These are phyloP conservation scores for Debaryomyces sp. DNA, from an alignment of 1,139 yeast genomes.

Conservation along the genomic window DNA sequence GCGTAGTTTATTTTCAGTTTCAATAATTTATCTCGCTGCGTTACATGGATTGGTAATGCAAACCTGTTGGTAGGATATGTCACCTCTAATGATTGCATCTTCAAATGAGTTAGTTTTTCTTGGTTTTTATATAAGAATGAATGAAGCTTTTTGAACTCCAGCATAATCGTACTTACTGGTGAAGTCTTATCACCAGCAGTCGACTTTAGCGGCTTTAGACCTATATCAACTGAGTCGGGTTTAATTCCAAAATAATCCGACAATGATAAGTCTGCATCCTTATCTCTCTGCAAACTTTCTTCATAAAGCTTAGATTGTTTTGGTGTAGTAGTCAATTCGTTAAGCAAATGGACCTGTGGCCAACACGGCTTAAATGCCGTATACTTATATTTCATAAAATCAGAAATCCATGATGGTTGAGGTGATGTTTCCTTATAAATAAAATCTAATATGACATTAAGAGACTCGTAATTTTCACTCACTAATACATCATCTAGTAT, in stretches of 20 bases:
- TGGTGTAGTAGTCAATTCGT: slow-evolving; percentile 24
- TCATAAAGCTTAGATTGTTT: slow-evolving; percentile 15
- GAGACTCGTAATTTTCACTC: slow-evolving; percentile 28
- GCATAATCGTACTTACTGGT: slow-evolving; percentile 10
- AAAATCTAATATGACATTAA: slow-evolving; percentile 30
- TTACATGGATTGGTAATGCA: slow-evolving; percentile 36
- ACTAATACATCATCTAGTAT: slow-evolving; percentile 31
- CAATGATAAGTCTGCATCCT: slow-evolving; percentile 15
- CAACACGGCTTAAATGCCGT: slow-evolving; percentile 27
- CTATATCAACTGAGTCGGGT: background rate
- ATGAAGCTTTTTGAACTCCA: slow-evolving; percentile 22
- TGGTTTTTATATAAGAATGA: slow-evolving; percentile 24
- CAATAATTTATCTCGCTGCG: slow-evolving; percentile 28
- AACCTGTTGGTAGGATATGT: slow-evolving; percentile 33
- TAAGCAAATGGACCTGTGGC: slow-evolving; percentile 42
- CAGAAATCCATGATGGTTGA: slow-evolving; percentile 22
- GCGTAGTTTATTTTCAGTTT: slow-evolving; percentile 26
- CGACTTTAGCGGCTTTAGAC: slow-evolving; percentile 7
- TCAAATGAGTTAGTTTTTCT: slow-evolving; percentile 21
- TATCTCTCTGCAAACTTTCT: slow-evolving; percentile 14
- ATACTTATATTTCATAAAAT: slow-evolving; percentile 25
- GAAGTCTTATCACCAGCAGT: background rate
- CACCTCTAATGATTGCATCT: slow-evolving; percentile 36
- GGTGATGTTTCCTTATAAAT: slow-evolving; percentile 25
- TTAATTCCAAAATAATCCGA: slow-evolving; percentile 15